Base-by-base conservation (phyloP, 1,284 basidiomycete species). In the Pseudozyma sp. region DNA sequence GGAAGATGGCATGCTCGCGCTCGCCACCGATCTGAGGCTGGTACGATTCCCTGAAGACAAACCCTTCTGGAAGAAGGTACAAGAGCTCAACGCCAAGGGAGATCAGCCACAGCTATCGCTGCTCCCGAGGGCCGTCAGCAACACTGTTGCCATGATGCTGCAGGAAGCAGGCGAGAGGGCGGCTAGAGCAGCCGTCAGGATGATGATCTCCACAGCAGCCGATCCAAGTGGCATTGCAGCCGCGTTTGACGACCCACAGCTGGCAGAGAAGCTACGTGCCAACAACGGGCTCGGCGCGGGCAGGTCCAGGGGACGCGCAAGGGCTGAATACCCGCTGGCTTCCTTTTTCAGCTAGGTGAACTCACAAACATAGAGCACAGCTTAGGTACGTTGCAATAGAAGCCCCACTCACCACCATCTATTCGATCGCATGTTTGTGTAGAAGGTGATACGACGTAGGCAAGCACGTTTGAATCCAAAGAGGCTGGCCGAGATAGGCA, bases 21-120 rank as follows among this genome's bases (percentile, higher is more conserved):
- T 81, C 9, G 59, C 66, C 10, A 70, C 75, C 6, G 80, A 81
- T 54, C 30, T 81, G 47, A 54, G 73, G 16, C 64, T 81, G 35
- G 69, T 79, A 8, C 65, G 70, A 8, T 82, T 75, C 72, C 80
- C 80, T 11, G 67, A 74, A 34, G 70, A 81, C 1, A 71, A 69
- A 47, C 66, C 75, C 1, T 77, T 81, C 62, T 68, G 67, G 68
- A 70, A 77, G 40, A 64, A 68, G 45, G 57, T 79, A 33, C 72
- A 75, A 43, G 69, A 79, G 45, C 49, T 75, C 30, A 75, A 75
- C 31, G 51, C 59, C 11, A 73, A 73, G 44, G 79, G 67, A 11
- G 79, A 78, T 35, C 47, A 70, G 54, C 77, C 77, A 42, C 71
- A 74, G 33, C 45, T 68, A 35, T 59, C 65, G 19, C 16, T 65